Evolutionary conservation across 1,139 yeast species (phyloP).

Genomic region (Pneumocystis sp.): DNA sequence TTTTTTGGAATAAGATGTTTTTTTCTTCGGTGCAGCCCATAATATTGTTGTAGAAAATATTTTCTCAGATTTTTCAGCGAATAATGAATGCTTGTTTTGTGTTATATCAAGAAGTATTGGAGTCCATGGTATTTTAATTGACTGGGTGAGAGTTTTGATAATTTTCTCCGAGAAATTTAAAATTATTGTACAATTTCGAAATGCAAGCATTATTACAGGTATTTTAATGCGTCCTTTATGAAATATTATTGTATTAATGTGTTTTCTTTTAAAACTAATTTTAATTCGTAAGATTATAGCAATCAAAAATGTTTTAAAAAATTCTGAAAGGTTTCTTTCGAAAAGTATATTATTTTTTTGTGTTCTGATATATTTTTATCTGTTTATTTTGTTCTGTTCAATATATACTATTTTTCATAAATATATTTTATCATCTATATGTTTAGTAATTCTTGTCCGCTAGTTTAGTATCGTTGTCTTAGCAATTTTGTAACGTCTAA

Average conservation of each 20-base stretch:
- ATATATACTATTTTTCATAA: no score
- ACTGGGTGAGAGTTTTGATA: background rate
- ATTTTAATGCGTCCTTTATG: no score
- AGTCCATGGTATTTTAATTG: background rate
- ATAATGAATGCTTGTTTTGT: background rate
- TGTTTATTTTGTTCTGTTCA: no score
- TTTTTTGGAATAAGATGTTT: conserved; percentile 12
- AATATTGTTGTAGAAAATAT: background rate
- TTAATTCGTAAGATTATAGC: no score
- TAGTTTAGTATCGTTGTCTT: background rate
- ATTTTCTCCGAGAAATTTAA: background rate
- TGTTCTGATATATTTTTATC: no score
- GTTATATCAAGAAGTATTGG: background rate
- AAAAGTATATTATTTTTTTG: no score
- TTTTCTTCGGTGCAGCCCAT: conserved; percentile 13
- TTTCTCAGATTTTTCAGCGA: no score
- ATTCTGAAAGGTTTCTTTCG: no score
- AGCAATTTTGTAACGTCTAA: background rate
- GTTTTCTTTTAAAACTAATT: no score
- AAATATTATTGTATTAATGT: no score
- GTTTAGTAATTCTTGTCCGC: background rate
- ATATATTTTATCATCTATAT: no score
- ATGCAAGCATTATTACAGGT: background rate
- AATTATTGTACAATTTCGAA: background rate
- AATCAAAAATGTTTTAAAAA: no score